These are phyloP conservation scores for Plasmodium sp. DNA, from an alignment of 169 alveolate species.

Conservation along the genomic window DNA sequence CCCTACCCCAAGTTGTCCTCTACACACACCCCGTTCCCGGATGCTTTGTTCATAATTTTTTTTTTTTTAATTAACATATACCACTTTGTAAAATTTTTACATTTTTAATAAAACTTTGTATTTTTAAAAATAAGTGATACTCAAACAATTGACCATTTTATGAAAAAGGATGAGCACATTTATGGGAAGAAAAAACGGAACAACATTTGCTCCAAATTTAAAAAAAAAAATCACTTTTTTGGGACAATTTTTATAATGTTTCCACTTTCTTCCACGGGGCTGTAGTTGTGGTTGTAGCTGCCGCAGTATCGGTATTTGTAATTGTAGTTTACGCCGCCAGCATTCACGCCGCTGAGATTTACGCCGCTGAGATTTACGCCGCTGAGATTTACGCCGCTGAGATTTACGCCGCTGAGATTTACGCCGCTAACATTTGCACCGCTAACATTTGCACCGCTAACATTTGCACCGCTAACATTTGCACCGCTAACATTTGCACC, in stretches of 20 bases:
- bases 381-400: not conserved
- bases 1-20: not conserved
- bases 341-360: not conserved
- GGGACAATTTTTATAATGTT: slow-evolving; percentile 10
- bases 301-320: not conserved
- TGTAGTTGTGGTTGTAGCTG: not conserved
- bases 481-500: not conserved
- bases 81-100: not conserved
- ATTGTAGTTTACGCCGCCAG: not conserved
- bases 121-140: slow-evolving; percentile 16
- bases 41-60: not conserved
- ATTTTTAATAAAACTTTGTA: slow-evolving; percentile 40
- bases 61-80: slow-evolving; percentile 11
- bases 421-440: not conserved
- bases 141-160: not conserved
- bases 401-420: not conserved
- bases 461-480: too few species aligned
- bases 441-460: too few species aligned
- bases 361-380: not conserved
- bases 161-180: slow-evolving; percentile 7
- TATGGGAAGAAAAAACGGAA: not conserved
- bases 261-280: slow-evolving; percentile 69
- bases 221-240: slow-evolving; percentile 9
- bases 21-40: not conserved
- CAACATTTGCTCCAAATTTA: not conserved